A percentile compares a stretch with the other conserved stretches of the same genome.
Evolutionary conservation across 768 basidiomycete species (phyloP).

Genomic region (Omphalotus guepiniiformis): DNA sequence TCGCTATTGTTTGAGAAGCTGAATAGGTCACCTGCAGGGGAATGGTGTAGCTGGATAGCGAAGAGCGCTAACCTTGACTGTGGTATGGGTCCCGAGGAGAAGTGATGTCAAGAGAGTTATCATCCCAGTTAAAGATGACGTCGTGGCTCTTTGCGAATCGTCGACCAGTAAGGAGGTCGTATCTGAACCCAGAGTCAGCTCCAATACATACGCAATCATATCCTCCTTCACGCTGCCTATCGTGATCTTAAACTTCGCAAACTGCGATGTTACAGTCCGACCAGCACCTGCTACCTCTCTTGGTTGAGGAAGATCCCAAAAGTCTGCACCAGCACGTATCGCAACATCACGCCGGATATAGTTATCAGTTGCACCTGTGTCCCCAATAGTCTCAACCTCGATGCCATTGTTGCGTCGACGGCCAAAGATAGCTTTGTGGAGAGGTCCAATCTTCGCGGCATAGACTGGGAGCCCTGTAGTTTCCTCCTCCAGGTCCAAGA

Average conservation of each 20-base stretch:
- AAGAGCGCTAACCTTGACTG: slow-evolving; percentile 2
- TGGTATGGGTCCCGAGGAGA: slow-evolving; percentile 8
- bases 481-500: not conserved
- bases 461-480: slow-evolving; percentile 10
- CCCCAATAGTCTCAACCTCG: slow-evolving; percentile 7
- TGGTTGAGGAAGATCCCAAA: slow-evolving; percentile 1
- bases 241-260: slow-evolving; percentile 8
- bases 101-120: slow-evolving; percentile 6
- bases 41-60: slow-evolving; percentile 1
- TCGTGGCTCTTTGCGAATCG: slow-evolving; percentile 5
- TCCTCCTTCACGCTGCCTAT: slow-evolving; percentile 11
- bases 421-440: slow-evolving; percentile 1
- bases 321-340: not conserved
- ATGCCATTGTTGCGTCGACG: not conserved
- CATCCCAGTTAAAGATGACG: slow-evolving; percentile 7
- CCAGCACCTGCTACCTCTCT: slow-evolving; percentile 11
- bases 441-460: too few species aligned
- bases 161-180: slow-evolving; percentile 9
- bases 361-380: slow-evolving; percentile 12
- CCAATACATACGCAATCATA: slow-evolving; percentile 7
- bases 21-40: not conserved
- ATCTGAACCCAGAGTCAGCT: slow-evolving; percentile 8
- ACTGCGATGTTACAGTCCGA: slow-evolving; percentile 2
- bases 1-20: not conserved
- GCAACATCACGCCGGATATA: slow-evolving; percentile 6